Conservation (phyloP, 1,139 yeast species). For the Suhomyces bokatorum region DNA sequence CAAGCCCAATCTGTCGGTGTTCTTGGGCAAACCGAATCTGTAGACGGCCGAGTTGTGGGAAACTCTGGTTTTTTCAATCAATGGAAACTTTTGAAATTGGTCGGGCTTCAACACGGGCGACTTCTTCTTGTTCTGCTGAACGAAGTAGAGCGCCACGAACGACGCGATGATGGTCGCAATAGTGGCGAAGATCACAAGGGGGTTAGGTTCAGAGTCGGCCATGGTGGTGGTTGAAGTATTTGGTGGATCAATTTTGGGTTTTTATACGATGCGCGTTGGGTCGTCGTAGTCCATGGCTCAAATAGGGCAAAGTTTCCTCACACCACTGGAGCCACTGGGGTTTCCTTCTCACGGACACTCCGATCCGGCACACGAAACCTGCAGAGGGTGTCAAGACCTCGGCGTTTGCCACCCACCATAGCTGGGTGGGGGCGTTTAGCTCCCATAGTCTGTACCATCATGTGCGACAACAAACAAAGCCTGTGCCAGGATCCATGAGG, state of each 20-base stretch:
- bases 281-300: constrained; percentile 3
- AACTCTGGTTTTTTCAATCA: constrained; percentile 74
- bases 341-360: not conserved
- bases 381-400: not conserved
- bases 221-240: constrained; percentile 6
- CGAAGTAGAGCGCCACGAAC: constrained; percentile 39
- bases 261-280: constrained; percentile 12
- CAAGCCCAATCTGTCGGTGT: constrained; percentile 76
- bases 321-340: not conserved
- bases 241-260: constrained; percentile 5
- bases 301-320: constrained; percentile 4
- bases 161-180: constrained; percentile 44
- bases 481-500: too few relatives aligned
- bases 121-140: constrained; percentile 39
- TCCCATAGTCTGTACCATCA: too few relatives aligned
- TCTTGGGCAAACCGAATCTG: constrained; percentile 79
- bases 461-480: too few relatives aligned
- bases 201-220: constrained; percentile 36
- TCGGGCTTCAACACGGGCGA: constrained; percentile 63
- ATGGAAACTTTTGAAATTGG: constrained; percentile 77
- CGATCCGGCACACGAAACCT: not conserved
- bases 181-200: constrained; percentile 40
- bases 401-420: not conserved
- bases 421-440: too few relatives aligned
- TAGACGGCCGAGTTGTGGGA: constrained; percentile 84